phyloP scores from a whole-genome alignment of 768 basidiomycete species.

The Leucocoprinus birnbaumii region DNA sequence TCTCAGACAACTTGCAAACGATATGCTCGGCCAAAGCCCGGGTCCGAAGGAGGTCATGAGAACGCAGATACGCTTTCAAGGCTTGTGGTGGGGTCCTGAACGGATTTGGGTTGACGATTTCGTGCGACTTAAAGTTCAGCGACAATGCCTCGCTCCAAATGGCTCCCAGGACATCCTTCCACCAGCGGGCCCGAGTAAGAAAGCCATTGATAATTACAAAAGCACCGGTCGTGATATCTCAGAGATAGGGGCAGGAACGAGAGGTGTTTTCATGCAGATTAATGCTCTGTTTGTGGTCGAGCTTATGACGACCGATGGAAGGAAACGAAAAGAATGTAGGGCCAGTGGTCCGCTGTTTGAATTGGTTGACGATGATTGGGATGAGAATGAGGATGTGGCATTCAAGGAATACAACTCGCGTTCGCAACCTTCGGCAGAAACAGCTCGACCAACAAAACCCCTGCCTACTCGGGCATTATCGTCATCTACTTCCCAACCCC shows the following conservation, averaged over 20 bases:
- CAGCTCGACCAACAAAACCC: neutral
- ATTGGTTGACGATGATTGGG: conserved; percentile 75
- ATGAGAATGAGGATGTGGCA: conserved; percentile 28
- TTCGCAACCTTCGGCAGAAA: conserved; percentile 1
- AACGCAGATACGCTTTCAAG: conserved; percentile 63
- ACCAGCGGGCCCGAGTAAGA: conserved; percentile 57
- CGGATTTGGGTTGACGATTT: conserved; percentile 87
- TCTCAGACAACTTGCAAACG: neutral
- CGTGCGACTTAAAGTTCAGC: conserved; percentile 70
- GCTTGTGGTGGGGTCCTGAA: conserved; percentile 89
- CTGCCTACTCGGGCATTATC: conserved; percentile 1
- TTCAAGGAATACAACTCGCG: conserved; percentile 6
- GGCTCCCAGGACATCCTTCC: conserved; percentile 58
- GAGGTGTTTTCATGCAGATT: conserved; percentile 72
- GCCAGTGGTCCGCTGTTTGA: conserved; percentile 77
- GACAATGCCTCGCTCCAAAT: conserved; percentile 62
- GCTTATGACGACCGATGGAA: conserved; percentile 38
- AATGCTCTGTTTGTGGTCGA: conserved; percentile 67
- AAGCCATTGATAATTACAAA: conserved; percentile 22
- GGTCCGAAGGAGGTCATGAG: conserved; percentile 16
- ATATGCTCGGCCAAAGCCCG: conserved; percentile 3
- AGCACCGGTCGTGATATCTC: conserved; percentile 21
- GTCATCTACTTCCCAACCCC: neutral
- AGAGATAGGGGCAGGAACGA: conserved; percentile 49
- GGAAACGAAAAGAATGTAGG: conserved; percentile 54